Conservation (phyloP, 2,329 filamentous ascomycete genomes). For the Fusarium xylarioides region DNA sequence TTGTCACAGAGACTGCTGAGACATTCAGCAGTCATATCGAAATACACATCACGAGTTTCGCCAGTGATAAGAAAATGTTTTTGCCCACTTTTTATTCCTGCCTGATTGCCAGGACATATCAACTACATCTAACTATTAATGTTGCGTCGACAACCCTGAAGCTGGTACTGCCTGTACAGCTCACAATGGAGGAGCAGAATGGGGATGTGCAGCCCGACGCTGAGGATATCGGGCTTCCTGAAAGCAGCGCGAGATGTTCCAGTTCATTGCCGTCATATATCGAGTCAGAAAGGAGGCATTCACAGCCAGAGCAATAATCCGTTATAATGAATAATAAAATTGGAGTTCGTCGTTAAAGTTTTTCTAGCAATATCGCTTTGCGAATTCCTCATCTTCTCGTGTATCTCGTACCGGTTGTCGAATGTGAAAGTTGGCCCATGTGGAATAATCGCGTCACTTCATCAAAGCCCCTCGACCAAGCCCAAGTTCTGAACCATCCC, state of each 20-base stretch:
- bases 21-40: not conserved
- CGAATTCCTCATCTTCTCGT: too few species aligned
- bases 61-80: constrained; percentile 9
- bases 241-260: not conserved
- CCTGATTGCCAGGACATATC: constrained; percentile 8
- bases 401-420: not conserved
- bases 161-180: not conserved
- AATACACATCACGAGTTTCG: not conserved
- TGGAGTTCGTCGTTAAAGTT: not conserved
- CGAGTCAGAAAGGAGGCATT: constrained; percentile 10
- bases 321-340: not conserved
- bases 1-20: not conserved
- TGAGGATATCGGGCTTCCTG: not conserved
- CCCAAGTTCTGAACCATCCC: not conserved
- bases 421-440: not conserved
- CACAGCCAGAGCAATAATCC: not conserved
- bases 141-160: not conserved
- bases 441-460: too few species aligned
- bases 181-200: not conserved
- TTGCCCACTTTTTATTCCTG: constrained; percentile 17
- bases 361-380: accelerated
- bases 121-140: not conserved
- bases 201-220: not conserved
- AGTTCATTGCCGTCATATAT: constrained; percentile 7
- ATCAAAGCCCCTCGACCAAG: not conserved